Base-by-base conservation (phyloP, 2,329 filamentous ascomycete species). In the Simplicillium aogashimaense region DNA sequence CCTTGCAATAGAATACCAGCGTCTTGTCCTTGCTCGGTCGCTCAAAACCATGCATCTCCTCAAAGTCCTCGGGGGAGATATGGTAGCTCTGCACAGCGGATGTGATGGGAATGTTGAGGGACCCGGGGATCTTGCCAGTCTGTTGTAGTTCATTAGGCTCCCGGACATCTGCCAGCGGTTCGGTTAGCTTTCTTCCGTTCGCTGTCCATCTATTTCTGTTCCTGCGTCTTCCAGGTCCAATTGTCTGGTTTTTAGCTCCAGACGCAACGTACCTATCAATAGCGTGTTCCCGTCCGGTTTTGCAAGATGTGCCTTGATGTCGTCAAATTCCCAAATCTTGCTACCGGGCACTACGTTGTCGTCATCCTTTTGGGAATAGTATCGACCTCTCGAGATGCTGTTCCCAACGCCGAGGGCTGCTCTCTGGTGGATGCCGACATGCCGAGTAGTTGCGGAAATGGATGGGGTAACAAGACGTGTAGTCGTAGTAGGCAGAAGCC, bases 1-100 rank as follows among this genome's bases (percentile, higher is more conserved):
- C 81, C 66, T 87, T 94, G 65, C 92, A 98, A 61, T 95, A 97
- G 54, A 97, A 92, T 4, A 97, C 72, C 12, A 95, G 59, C 47
- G 76, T 68, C 28, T 61, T 58, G 35, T 76, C 69, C 44, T 66
- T 66, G 3, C 53, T 52, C 0, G 71, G 89, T 45, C 86, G 83
- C 43, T 71, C 64, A 54, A 84, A 94, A 4, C 87, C 89, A 60
- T 87, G 89, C 13, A 81, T 67, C 44, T 87, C 85, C 55, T 84
- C 75, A 55, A 97, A 97, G 47, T 95, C 88, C 11, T 86, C 83
- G 1, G 72, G 69, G 0, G 70, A 58, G 7, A 95, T 72, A 59
- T 88, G 83, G 53, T 94, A 80, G 43, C 82, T 82, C 59, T 95
- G 88, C 1, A 88, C 81, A 33, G 79, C 72, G 6, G 80, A 82